Conservation (phyloP, 208 protist genomes). For the Spongospora subterranea region DNA sequence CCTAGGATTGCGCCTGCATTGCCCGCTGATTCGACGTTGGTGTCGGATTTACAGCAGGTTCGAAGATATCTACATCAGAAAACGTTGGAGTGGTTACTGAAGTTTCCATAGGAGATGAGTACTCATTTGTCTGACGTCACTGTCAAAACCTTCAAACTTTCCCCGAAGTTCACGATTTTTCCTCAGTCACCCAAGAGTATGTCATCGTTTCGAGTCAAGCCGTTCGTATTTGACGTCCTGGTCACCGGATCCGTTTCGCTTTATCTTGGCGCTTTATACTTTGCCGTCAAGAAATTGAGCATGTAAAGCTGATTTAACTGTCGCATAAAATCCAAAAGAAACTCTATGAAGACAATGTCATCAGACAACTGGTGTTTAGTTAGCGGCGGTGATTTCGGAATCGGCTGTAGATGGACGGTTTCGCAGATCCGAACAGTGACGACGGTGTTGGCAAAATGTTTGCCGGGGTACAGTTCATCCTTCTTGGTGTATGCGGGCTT, state of each 20-base stretch:
- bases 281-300: not conserved
- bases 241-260: not conserved
- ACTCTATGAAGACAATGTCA: too few relatives aligned
- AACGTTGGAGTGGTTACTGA: too few relatives aligned
- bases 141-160: not conserved
- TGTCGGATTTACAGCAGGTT: not conserved
- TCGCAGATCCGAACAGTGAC: not conserved
- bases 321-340: too few relatives aligned
- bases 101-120: constrained; percentile 3
- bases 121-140: not conserved
- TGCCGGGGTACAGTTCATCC: not conserved
- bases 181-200: not conserved
- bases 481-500: not conserved
- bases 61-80: too few relatives aligned
- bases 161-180: not conserved
- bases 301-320: not conserved
- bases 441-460: not conserved
- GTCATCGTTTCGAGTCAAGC: constrained; percentile 28
- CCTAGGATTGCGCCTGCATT: not conserved
- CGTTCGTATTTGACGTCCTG: not conserved
- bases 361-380: not conserved
- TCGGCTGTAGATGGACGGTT: not conserved
- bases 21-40: not conserved
- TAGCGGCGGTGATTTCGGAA: not conserved
- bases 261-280: constrained; percentile 20